phyloP scores from a whole-genome alignment of 2,329 filamentous ascomycete genomes.

The Metarhizium robertsii region DNA sequence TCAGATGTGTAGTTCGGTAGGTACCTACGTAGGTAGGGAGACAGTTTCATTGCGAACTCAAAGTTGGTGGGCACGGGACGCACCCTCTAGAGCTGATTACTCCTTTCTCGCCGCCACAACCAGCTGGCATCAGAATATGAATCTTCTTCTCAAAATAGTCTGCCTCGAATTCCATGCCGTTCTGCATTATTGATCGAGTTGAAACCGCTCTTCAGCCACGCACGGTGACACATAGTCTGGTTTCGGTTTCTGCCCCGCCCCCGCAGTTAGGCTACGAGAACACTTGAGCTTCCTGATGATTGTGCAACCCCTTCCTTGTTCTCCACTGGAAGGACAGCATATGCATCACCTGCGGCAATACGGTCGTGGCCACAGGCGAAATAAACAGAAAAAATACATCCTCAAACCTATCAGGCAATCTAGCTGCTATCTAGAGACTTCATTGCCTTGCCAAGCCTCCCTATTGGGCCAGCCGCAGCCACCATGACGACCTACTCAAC shows the following conservation, averaged over 20 bases:
- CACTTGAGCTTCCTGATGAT: not conserved
- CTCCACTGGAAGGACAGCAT: not conserved
- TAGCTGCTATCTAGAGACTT: not conserved
- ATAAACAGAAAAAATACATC: not conserved
- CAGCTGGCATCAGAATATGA: too few species aligned
- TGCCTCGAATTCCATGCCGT: too few species aligned
- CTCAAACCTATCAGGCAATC: not conserved
- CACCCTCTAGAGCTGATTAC: too few species aligned
- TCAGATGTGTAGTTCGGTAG: too few species aligned
- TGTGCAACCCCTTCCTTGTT: not conserved
- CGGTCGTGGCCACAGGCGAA: not conserved
- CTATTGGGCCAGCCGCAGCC: not conserved
- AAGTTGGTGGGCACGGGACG: too few species aligned
- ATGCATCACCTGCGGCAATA: not conserved
- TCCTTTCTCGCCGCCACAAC: too few species aligned
- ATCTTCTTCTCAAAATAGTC: not conserved
- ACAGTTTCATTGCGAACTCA: too few species aligned
- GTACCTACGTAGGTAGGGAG: too few species aligned
- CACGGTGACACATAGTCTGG: not conserved
- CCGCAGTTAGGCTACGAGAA: conserved; percentile 7
- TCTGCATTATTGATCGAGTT: not conserved
- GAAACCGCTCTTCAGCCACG: not conserved
- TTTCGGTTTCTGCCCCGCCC: conserved; percentile 6
- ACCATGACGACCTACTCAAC: conserved; percentile 38
- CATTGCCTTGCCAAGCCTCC: not conserved